These are phyloP conservation scores for Acer campestre DNA, from an alignment of 345 rosid species.

Conservation along the genomic window DNA sequence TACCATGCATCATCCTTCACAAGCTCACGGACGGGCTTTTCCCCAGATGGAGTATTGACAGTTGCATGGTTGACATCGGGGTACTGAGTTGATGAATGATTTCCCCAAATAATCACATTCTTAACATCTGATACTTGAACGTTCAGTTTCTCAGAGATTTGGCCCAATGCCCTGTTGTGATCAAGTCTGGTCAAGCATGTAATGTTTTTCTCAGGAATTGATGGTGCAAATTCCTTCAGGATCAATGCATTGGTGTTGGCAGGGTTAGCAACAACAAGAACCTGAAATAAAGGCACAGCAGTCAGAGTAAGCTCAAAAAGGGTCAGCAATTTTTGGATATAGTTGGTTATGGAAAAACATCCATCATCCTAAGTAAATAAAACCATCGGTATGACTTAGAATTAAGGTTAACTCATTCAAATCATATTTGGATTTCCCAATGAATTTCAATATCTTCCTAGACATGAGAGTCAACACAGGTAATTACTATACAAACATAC, in stretches of 20 bases:
- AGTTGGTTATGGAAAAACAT: background rate
- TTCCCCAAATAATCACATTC: constrained; percentile 97
- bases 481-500: too few species aligned
- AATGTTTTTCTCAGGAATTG: constrained; percentile 92
- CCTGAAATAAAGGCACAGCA: constrained; percentile 46
- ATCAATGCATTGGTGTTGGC: constrained; percentile 99
- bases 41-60: constrained; percentile 71
- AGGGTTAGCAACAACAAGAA: constrained; percentile 97
- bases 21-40: constrained; percentile 76
- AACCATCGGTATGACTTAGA: background rate
- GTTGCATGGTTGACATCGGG: constrained; percentile 99
- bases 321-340: background rate
- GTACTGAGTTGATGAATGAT: constrained; percentile 95
- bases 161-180: constrained; percentile 99
- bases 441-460: background rate
- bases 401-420: background rate
- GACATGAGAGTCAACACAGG: background rate
- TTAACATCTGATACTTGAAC: constrained; percentile 91
- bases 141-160: constrained; percentile 85
- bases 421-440: background rate
- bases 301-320: background rate
- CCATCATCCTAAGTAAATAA: background rate
- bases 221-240: constrained; percentile 95
- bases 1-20: constrained; percentile 88
- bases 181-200: constrained; percentile 94